phyloP scores from a whole-genome alignment of 2,329 filamentous ascomycete genomes.

The Colletotrichum coccodes region DNA sequence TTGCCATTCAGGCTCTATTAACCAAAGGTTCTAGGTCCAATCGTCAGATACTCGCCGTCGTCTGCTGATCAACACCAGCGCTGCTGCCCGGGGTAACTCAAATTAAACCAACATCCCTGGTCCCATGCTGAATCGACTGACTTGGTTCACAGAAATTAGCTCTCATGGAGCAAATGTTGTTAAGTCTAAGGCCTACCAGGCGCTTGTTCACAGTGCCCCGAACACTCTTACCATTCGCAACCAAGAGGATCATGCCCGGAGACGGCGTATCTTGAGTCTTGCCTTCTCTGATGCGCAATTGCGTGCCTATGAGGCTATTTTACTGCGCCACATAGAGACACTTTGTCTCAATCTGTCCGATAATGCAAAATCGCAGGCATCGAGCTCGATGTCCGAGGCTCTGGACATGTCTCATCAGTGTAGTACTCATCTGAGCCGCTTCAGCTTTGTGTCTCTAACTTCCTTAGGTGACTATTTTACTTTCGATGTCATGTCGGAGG shows the following conservation, averaged over 20 bases:
- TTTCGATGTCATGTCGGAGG: slow-evolving; percentile 16
- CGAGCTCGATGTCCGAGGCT: background rate
- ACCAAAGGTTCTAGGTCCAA: slow-evolving; percentile 13
- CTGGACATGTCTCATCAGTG: slow-evolving; percentile 19
- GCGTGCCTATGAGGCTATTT: slow-evolving; percentile 34
- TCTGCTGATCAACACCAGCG: slow-evolving; percentile 30
- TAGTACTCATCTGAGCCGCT: background rate
- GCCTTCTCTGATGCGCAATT: slow-evolving; percentile 38
- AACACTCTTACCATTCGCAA: slow-evolving; percentile 25
- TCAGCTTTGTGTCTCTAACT: background rate
- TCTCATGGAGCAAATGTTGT: slow-evolving; percentile 27
- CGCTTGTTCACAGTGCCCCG: slow-evolving; percentile 24
- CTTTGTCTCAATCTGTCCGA: slow-evolving; percentile 33
- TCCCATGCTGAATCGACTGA: background rate
- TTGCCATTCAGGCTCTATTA: background rate
- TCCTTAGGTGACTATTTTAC: slow-evolving; percentile 12
- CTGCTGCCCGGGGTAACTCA: slow-evolving; percentile 21
- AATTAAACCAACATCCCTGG: background rate
- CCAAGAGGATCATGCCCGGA: slow-evolving; percentile 18
- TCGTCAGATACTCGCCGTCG: slow-evolving; percentile 43
- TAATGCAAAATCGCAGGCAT: slow-evolving; percentile 28
- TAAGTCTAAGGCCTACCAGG: slow-evolving; percentile 34
- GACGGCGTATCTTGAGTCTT: slow-evolving; percentile 34
- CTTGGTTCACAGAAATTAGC: slow-evolving; percentile 26
- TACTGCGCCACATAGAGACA: slow-evolving; percentile 35